Evolutionary conservation across 495 filamentous ascomycete genomes (phyloP), one percentile per base, ranked within the genome.

Genomic region (Penicillium goetzii): DNA sequence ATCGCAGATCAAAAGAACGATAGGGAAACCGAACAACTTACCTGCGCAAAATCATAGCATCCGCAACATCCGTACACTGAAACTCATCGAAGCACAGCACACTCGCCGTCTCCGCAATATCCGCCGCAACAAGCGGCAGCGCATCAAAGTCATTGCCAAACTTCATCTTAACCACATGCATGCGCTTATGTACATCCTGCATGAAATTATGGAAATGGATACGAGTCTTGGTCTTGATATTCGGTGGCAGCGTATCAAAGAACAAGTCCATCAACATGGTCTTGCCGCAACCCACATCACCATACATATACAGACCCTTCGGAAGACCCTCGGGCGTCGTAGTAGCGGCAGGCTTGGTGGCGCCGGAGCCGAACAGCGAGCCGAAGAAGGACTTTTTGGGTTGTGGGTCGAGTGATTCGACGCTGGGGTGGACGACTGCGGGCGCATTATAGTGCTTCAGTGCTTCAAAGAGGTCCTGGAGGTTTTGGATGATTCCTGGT

Each of bases 221-320:
- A 17, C 95, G 85, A n/a, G 90, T 96, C 81, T 96, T 97, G 43
- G 86, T 85, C 60, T 78, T 84, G 64, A 99, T 92, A 68, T 90
- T 88, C 15, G 80, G 69, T 5, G 95, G 95, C 56, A 99, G 78
- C 1, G 94, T 97, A 58, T 98, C 92, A 78, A 92, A 97, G 77
- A 99, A 98, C 69, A 99, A 81, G 71, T 99, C 96, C 95, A 99
- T 98, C 65, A 99, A 80, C 96, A 99, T 99, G 1, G 96, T 98
- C 83, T 99, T 99, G 49, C 96, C 96, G 70, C 92, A 94, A 25
- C 96, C 96, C 11, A 99, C 96, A 74, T 98, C 95, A 21, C 96
- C 96, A 71, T 91, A 98, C 80, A 99, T 89, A 70, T 98, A 98
- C 40, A 98, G 74, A 0, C 96, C 96, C 67, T 92, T 89, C 0